Percentiles rank a stretch among this genome's conserved stretches.
Evolutionary conservation across 768 basidiomycete genomes (phyloP).

Genomic region (Kwoniella pini): DNA sequence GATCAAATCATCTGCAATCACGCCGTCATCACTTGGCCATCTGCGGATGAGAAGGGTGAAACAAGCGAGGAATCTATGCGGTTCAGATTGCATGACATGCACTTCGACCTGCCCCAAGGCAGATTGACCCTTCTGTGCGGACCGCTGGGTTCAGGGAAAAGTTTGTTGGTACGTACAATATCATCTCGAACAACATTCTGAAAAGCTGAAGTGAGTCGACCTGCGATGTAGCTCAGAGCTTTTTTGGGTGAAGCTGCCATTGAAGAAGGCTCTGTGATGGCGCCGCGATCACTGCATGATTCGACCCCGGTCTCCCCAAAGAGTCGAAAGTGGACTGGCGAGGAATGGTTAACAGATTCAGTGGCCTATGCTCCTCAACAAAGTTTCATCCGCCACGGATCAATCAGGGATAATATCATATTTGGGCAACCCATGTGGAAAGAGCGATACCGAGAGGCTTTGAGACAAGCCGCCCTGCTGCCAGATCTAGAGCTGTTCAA

Average conservation of each 20-base stretch:
- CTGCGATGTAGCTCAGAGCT: conserved; percentile 37
- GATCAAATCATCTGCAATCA: conserved; percentile 15
- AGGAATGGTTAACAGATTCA: conserved; percentile 35
- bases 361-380: conserved; percentile 49
- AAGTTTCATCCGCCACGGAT: conserved; percentile 47
- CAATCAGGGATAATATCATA: conserved; percentile 60
- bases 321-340: conserved; percentile 18
- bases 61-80: conserved; percentile 3
- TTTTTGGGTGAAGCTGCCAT: conserved; percentile 45
- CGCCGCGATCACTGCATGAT: conserved; percentile 31
- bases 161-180: conserved; percentile 37
- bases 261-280: conserved; percentile 28
- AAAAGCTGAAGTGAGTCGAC: too few species aligned
- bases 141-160: conserved; percentile 53
- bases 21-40: conserved; percentile 44
- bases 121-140: conserved; percentile 47
- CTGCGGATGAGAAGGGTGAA: conserved; percentile 4
- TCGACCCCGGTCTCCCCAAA: conserved; percentile 27
- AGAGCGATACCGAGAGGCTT: conserved; percentile 41
- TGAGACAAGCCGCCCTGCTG: conserved; percentile 39
- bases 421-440: conserved; percentile 51
- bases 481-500: conserved; percentile 45
- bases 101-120: conserved; percentile 32
- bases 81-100: conserved; percentile 39
- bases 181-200: neutral